A percentile compares a stretch with the other conserved stretches of the same genome.
These are phyloP conservation scores for Penicillium paneum DNA, from an alignment of 2,329 filamentous ascomycete species.

Conservation along the genomic window DNA sequence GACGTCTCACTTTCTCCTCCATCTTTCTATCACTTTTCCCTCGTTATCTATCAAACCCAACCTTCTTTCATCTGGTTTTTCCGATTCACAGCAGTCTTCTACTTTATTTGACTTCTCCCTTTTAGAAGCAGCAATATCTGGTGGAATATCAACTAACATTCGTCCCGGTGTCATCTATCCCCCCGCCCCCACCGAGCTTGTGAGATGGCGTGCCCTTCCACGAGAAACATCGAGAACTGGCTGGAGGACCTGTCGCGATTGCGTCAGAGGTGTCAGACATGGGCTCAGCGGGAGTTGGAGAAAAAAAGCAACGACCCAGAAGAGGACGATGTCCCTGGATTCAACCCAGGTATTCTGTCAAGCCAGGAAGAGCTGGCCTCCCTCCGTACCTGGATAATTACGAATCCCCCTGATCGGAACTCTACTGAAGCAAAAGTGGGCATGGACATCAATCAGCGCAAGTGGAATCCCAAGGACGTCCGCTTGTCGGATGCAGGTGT, in stretches of 20 bases:
- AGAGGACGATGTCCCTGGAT: neutral
- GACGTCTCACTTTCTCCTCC: neutral
- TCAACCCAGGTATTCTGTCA: neutral
- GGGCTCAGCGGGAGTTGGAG: neutral
- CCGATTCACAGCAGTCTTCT: too few relatives aligned
- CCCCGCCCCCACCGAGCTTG: neutral
- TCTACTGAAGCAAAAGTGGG: neutral
- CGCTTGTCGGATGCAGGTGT: neutral
- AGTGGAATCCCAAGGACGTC: neutral
- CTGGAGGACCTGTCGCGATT: neutral
- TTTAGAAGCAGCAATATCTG: neutral
- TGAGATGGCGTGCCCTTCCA: neutral
- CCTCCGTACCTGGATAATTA: neutral
- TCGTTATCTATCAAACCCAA: neutral
- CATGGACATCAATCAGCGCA: neutral
- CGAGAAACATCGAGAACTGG: neutral
- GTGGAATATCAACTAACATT: neutral
- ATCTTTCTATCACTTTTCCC: neutral
- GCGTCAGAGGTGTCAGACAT: neutral
- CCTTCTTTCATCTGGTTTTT: neutral
- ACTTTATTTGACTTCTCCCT: neutral
- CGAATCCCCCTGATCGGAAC: neutral
- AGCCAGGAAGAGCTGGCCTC: neutral
- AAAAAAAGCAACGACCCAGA: neutral
- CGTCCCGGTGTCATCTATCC: neutral